phyloP scores from a whole-genome alignment of 768 basidiomycete genomes.

The Boletales sp. region DNA sequence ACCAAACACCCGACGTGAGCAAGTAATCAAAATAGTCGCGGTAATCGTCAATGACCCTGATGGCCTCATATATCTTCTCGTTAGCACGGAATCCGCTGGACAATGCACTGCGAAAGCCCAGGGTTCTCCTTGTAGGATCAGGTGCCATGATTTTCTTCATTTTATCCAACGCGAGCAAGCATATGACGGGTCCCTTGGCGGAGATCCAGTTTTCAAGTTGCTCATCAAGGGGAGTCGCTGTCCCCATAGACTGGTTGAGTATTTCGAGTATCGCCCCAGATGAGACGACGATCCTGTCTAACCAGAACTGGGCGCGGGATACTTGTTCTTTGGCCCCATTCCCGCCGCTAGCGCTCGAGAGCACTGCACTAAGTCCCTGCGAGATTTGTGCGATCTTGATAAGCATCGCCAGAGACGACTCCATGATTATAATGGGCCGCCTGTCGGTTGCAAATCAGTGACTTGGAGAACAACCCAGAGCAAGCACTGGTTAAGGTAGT shows the following conservation, averaged over 20 bases:
- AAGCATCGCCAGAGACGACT: background rate
- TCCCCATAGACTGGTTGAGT: background rate
- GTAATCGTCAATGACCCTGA: background rate
- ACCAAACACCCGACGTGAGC: background rate
- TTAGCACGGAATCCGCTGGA: background rate
- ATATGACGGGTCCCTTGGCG: background rate
- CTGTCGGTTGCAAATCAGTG: no score
- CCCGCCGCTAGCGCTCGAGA: background rate
- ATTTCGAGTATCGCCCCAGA: background rate
- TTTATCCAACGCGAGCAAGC: background rate
- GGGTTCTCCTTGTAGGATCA: background rate
- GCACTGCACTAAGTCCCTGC: background rate
- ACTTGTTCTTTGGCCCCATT: background rate
- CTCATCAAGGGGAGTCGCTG: background rate
- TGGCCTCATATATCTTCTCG: background rate
- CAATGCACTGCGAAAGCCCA: background rate
- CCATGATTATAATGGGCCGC: background rate
- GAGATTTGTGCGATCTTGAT: background rate
- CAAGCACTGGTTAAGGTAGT: no score
- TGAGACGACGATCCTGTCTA: background rate
- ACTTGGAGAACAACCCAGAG: no score
- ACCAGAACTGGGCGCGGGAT: background rate
- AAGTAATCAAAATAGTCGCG: background rate
- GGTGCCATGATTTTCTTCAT: background rate
- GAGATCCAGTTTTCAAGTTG: background rate